phyloP scores from a whole-genome alignment of 148 eudicot species.

The Arbutus unedo region DNA sequence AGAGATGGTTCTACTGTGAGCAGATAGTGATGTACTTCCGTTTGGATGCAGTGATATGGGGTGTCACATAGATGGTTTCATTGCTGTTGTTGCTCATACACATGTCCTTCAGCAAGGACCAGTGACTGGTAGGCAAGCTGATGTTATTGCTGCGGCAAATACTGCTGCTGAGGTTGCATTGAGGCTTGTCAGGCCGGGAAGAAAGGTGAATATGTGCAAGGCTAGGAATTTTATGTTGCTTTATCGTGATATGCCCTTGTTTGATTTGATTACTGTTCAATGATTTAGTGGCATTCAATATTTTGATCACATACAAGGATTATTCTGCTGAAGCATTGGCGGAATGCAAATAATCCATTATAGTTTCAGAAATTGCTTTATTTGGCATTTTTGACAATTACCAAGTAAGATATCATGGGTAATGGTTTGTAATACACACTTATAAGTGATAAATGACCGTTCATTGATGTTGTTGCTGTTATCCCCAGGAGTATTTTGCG shows the following conservation, averaged over 20 bases:
- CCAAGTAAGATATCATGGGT: neutral
- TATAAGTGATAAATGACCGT: neutral
- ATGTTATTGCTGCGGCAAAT: conserved; percentile 85
- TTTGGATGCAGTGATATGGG: conserved; percentile 75
- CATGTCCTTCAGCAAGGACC: conserved; percentile 80
- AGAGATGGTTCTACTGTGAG: neutral
- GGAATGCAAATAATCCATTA: neutral
- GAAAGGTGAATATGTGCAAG: conserved; percentile 43
- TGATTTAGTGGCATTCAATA: neutral
- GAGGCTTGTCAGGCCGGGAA: conserved; percentile 91
- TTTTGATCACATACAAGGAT: neutral
- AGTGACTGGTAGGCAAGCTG: conserved; percentile 75
- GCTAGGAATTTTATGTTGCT: neutral
- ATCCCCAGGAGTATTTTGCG: too few species aligned
- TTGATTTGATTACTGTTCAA: neutral
- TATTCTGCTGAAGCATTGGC: neutral
- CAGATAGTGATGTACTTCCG: neutral
- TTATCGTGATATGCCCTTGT: neutral
- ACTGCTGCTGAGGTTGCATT: conserved; percentile 95
- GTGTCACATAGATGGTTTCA: conserved; percentile 90
- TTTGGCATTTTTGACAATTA: neutral
- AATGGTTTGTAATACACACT: neutral
- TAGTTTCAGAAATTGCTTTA: neutral
- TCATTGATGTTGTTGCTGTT: too few species aligned
- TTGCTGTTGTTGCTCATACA: conserved; percentile 84